Conservation (phyloP, 345 rosid species). For the Odontarrhena argentea region DNA sequence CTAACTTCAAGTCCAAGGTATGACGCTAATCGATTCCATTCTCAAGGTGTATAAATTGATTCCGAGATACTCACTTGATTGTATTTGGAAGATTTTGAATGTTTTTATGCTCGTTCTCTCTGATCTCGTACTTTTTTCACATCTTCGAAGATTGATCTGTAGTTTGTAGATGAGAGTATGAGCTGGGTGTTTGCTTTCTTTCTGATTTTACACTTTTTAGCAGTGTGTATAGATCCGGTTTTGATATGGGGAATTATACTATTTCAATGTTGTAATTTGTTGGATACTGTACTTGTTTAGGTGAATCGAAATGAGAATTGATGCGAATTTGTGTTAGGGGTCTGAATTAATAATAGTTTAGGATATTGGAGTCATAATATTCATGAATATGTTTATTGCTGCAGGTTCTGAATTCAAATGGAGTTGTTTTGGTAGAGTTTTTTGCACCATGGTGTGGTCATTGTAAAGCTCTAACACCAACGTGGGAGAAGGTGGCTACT, state of each 20-base stretch:
- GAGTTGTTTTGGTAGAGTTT: conserved; percentile 92
- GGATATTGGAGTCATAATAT: too few species aligned
- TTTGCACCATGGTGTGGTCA: conserved; percentile 99
- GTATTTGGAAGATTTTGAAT: not conserved
- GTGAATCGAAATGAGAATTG: conserved; percentile 15
- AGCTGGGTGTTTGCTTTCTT: conserved; percentile 14
- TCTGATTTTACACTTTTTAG: not conserved
- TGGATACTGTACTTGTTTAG: not conserved
- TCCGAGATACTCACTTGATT: not conserved
- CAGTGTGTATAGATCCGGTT: conserved; percentile 26
- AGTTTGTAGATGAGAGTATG: conserved; percentile 2
- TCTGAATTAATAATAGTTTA: not conserved
- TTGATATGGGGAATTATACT: not conserved
- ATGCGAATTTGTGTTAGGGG: conserved; percentile 16
- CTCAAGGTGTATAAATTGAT: not conserved
- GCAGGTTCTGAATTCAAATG: conserved; percentile 86
- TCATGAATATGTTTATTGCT: not conserved
- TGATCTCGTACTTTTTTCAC: not conserved
- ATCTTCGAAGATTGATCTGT: conserved; percentile 25
- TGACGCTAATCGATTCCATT: conserved; percentile 23
- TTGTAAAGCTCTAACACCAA: conserved; percentile 85
- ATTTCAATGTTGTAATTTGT: not conserved
- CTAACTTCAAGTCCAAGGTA: conserved; percentile 98
- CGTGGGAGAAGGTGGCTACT: conserved; percentile 91
- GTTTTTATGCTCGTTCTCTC: not conserved